Percentiles rank a stretch among this genome's conserved stretches.
These are phyloP conservation scores for Saturnispora hagleri DNA, from an alignment of 805 yeast species.

Conservation along the genomic window DNA sequence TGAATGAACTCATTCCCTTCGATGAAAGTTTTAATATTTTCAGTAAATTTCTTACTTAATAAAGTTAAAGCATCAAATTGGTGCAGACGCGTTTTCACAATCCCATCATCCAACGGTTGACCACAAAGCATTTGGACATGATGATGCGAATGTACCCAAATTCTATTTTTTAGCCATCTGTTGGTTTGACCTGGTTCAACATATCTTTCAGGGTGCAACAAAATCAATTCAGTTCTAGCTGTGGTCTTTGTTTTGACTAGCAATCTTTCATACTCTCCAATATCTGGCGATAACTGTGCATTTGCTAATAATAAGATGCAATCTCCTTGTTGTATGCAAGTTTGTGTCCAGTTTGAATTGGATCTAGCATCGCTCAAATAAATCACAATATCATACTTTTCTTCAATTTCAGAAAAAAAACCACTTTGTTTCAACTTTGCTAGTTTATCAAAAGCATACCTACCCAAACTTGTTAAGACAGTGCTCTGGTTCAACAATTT, in stretches of 20 bases:
- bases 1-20: slow-evolving; percentile 14
- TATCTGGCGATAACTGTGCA: slow-evolving; percentile 58
- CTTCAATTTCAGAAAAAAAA: slow-evolving; percentile 85
- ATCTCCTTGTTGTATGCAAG: slow-evolving; percentile 92
- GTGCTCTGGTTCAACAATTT: slow-evolving; percentile 78
- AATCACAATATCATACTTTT: slow-evolving; percentile 75
- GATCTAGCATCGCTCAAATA: slow-evolving; percentile 83
- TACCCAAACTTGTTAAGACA: slow-evolving; percentile 70
- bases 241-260: slow-evolving; percentile 68
- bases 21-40: slow-evolving; percentile 21
- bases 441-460: slow-evolving; percentile 85
- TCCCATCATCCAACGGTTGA: slow-evolving; percentile 1
- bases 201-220: slow-evolving; percentile 72
- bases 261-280: slow-evolving; percentile 81
- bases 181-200: slow-evolving; percentile 83
- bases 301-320: slow-evolving; percentile 86
- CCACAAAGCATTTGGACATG: slow-evolving; percentile 61
- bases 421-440: slow-evolving; percentile 83
- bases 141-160: slow-evolving; percentile 91
- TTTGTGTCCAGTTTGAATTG: slow-evolving; percentile 80
- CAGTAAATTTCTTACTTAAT: slow-evolving; percentile 19
- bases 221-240: slow-evolving; percentile 78
- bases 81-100: slow-evolving; percentile 6
- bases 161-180: slow-evolving; percentile 73
- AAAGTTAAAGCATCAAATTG: slow-evolving; percentile 15